phyloP scores from a whole-genome alignment of 805 yeast genomes.

The Metschnikowia bowlesiae region DNA sequence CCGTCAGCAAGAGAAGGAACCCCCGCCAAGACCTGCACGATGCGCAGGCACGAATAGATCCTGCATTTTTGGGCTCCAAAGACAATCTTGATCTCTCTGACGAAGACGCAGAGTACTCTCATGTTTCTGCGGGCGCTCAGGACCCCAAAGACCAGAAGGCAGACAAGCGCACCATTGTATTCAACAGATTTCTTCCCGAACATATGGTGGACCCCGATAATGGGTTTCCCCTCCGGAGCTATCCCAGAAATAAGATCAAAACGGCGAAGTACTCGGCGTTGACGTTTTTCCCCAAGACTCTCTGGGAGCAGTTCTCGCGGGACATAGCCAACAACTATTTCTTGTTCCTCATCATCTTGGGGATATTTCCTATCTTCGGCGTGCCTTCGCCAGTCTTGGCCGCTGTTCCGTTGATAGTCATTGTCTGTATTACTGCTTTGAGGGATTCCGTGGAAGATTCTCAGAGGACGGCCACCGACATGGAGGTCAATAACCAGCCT shows the following conservation, averaged over 20 bases:
- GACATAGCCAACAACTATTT: slow-evolving; percentile 61
- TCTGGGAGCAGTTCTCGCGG: slow-evolving; percentile 46
- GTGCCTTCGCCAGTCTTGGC: slow-evolving; percentile 68
- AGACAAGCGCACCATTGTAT: slow-evolving; percentile 18
- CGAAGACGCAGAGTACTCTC: slow-evolving; percentile 15
- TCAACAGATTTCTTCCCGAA: slow-evolving; percentile 59
- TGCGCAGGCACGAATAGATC: background rate
- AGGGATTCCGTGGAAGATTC: slow-evolving; percentile 79
- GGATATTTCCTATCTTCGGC: slow-evolving; percentile 59
- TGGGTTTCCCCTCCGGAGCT: slow-evolving; percentile 30
- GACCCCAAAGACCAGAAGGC: slow-evolving; percentile 29
- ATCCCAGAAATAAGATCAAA: slow-evolving; percentile 55
- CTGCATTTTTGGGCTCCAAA: background rate
- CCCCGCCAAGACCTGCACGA: slow-evolving; percentile 12
- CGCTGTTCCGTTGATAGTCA: slow-evolving; percentile 77
- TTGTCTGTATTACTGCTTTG: slow-evolving; percentile 67
- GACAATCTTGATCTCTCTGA: slow-evolving; percentile 12
- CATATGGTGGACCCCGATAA: slow-evolving; percentile 41
- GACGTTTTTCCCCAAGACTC: slow-evolving; percentile 53
- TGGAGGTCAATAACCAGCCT: slow-evolving; percentile 66
- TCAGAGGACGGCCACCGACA: slow-evolving; percentile 58
- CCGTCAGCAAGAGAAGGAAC: slow-evolving; percentile 9
- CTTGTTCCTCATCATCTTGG: slow-evolving; percentile 50
- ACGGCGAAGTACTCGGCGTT: slow-evolving; percentile 61
- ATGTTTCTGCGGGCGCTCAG: slow-evolving; percentile 1